Evolutionary conservation across 352 stramenopile species (phyloP), one percentile per base, ranked within the genome.

Genomic region (Phytophthora palmivora): DNA sequence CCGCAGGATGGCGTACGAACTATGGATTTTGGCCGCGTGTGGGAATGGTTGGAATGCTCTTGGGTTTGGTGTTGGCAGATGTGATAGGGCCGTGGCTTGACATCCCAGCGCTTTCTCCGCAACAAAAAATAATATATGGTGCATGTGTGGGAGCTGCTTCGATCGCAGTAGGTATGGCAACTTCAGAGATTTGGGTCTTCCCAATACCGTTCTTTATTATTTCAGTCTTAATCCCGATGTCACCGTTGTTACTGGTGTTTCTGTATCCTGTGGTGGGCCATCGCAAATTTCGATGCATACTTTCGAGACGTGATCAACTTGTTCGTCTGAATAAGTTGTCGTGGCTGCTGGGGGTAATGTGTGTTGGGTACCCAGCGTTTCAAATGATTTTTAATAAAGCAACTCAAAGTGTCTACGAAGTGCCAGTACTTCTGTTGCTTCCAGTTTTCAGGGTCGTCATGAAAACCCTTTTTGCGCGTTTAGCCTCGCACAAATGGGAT

Each of bases 131-230:
- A 12, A 3, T 34, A 4, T 42, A 28, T 15, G 22, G 33, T 5
- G 6, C 30, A 15, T 5, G 21, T 9, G 9, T 45, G 1, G 54
- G 34, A 15, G 7, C 12, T 8, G 34, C 16, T 16, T 26, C 43
- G 11, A 8, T 63, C 3, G 7, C 16, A 14, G 3, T 2, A 2
- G 55, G 55, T 3, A 45, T 63, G 0, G 30, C 21, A 14, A 33
- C 19, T 6, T 6, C 45, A 4, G 26, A 21, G 15, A 6, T 48
- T 2, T 65, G 46, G 58, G 39, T 60, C 1, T 66, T 66, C 44
- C 58, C 58, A 1, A 26, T 66, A 0, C 58, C 39, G 9, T 66
- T 66, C 38, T 66, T 47, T 12, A 43, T 59, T 3, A 12, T 48
- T 21, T 19, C 48, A 5, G 22, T 58, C 19, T 26, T 6, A 7